Percentiles rank a stretch among this genome's conserved stretches.
Evolutionary conservation across 441 rosid genomes (phyloP).

Genomic region (Euphorbia schlechtendalii): DNA sequence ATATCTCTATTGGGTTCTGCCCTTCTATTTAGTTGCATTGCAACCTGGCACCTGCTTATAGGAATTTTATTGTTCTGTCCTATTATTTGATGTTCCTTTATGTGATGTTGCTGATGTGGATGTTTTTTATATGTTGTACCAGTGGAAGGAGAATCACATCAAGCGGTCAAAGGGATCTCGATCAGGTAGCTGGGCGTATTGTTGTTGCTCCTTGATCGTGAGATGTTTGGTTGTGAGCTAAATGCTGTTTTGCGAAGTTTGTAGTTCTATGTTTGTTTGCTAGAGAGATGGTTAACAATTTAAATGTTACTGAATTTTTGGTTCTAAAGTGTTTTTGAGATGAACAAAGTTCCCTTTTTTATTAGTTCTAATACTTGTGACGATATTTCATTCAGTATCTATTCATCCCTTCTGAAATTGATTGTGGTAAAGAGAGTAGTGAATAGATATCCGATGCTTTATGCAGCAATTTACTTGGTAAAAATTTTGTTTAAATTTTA

Average conservation of each 20-base stretch:
- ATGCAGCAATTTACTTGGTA: too few species aligned
- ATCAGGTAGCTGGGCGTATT: constrained; percentile 80
- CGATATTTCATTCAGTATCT: too few species aligned
- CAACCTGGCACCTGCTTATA: too few species aligned
- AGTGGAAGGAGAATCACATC: constrained; percentile 84
- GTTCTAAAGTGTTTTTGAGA: constrained; percentile 5
- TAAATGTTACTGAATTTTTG: constrained; percentile 10
- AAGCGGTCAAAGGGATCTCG: constrained; percentile 78
- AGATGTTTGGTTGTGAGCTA: background rate
- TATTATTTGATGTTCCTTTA: too few species aligned
- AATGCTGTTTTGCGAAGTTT: background rate
- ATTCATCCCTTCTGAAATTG: too few species aligned
- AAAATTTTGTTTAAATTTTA: too few species aligned
- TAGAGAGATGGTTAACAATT: constrained; percentile 7
- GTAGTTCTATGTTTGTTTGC: background rate
- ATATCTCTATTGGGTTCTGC: background rate
- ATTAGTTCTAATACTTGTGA: background rate
- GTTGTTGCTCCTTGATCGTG: constrained; percentile 23
- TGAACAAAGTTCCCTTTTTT: background rate
- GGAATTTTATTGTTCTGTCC: too few species aligned
- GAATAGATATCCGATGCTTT: too few species aligned
- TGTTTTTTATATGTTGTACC: constrained; percentile 8
- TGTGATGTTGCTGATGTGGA: too few species aligned
- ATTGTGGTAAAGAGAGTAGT: too few species aligned
- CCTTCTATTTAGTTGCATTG: too few species aligned